A percentile compares a stretch with the other conserved stretches of the same genome.
Evolutionary conservation across 345 rosid species (phyloP).

Genomic region (Linum usitatissimum): DNA sequence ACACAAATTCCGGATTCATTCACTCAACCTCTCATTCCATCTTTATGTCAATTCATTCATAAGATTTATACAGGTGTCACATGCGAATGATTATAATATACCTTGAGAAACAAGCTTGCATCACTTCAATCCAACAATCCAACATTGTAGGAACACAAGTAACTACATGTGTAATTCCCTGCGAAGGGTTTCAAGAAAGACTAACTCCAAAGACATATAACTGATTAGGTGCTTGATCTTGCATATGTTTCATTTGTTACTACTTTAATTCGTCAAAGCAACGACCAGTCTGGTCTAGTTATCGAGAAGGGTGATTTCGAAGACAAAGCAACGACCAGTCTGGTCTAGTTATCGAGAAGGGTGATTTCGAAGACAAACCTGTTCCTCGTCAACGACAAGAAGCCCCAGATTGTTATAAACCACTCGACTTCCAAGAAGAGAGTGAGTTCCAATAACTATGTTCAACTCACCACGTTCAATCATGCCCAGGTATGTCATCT

Average conservation of each 20-base stretch:
- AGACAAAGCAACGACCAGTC: conserved; percentile 18
- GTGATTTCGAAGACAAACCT: conserved; percentile 41
- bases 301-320: conserved; percentile 3
- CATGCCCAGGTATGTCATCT: conserved; percentile 58
- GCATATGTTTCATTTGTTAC: background rate
- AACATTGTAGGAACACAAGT: background rate
- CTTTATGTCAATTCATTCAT: background rate
- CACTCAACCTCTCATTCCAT: background rate
- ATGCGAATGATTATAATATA: no score
- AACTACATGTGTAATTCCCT: background rate
- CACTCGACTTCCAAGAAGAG: conserved; percentile 93
- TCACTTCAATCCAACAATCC: background rate
- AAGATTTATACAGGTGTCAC: background rate
- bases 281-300: background rate
- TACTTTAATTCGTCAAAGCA: background rate
- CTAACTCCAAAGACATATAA: no score
- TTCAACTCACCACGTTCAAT: conserved; percentile 62
- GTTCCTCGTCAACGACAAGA: conserved; percentile 97
- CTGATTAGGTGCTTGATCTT: no score
- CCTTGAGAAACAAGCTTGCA: background rate
- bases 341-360: background rate
- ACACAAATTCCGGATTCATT: background rate
- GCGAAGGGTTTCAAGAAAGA: no score
- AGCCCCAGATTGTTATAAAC: conserved; percentile 85
- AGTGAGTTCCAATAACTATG: conserved; percentile 89